These are phyloP conservation scores for Auriscalpium microsporum DNA, from an alignment of 768 basidiomycete species.

Conservation along the genomic window DNA sequence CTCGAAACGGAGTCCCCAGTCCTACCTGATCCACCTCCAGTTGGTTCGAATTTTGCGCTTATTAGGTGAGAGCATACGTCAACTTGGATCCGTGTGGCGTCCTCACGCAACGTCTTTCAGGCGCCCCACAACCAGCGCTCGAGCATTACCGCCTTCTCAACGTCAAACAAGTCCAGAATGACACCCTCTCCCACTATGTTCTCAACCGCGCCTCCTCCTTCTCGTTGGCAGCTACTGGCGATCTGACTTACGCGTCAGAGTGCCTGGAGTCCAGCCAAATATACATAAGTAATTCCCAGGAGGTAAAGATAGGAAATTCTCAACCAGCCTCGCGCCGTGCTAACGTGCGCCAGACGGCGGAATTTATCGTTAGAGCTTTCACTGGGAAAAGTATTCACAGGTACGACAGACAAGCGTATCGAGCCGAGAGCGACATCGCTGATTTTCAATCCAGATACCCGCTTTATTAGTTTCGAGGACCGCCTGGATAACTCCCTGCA, in stretches of 20 bases:
- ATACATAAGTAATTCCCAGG: constrained; percentile 70
- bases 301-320: constrained; percentile 33
- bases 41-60: constrained; percentile 77
- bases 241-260: constrained; percentile 67
- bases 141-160: constrained; percentile 75
- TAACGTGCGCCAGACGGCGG: constrained; percentile 48
- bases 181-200: constrained; percentile 81
- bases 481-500: constrained; percentile 79
- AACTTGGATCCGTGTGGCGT: constrained; percentile 1
- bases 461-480: constrained; percentile 76
- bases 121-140: constrained; percentile 61
- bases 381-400: constrained; percentile 78
- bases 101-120: constrained; percentile 28
- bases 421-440: background rate
- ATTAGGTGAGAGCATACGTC: constrained; percentile 40
- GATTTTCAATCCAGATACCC: constrained; percentile 45
- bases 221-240: constrained; percentile 67
- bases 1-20: constrained; percentile 62
- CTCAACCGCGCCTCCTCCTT: constrained; percentile 73
- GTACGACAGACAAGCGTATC: constrained; percentile 23
- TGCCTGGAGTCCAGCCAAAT: constrained; percentile 76
- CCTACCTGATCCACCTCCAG: constrained; percentile 69
- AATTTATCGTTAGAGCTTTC: constrained; percentile 75
- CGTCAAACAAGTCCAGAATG: constrained; percentile 80
- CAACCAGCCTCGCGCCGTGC: background rate